Base-by-base conservation (phyloP, 2,329 filamentous ascomycete genomes). In the Alternaria arborescens region DNA sequence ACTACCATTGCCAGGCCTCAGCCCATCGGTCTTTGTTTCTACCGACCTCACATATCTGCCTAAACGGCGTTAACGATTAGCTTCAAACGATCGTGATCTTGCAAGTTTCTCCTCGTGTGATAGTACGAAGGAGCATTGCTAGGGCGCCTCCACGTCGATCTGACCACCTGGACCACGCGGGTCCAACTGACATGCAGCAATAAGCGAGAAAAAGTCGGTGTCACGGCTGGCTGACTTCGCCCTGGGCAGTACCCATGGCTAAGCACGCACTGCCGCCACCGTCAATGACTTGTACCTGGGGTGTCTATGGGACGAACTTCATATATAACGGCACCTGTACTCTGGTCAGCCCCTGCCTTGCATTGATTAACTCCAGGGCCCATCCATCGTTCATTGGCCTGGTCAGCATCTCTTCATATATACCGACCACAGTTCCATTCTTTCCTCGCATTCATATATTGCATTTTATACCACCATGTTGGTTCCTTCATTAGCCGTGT, bases 401-500 rank as follows among this genome's bases (percentile, higher is more conserved):
- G 34, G 53, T 43, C 43, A 48, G 16, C 36, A n/a, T 48, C 41
- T 42, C 26, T 54, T 51, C 36, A 61, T 60, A 65, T 59, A 62
- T 50, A 57, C 52, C 43, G 48, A 58, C 48, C 52, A 58, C 38
- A 53, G 28, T 52, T 48, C 60, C 48, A 30, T 46, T 58, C 26
- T 36, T 50, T 59, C 24, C 6, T 50, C 20, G 44, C 28, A 40
- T 47, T 42, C 16, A 53, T 53, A 62, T 50, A 55, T 66, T 62
- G 41, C 52, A 62, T 52, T 28, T 32, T 11, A 58, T 24, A 54
- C 50, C 50, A 66, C 30, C 30, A 77, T 77, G 74, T 64, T 77
- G 53, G 47, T 76, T 10, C 55, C 61, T 20, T 66, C 60, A 22
- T 52, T 72, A 61, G 64, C 64, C 48, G 64, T 60, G 48, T 75